Evolutionary conservation across 495 filamentous ascomycete species (phyloP), one percentile per base, ranked within the genome.

Genomic region (Talaromyces nanjingensis): DNA sequence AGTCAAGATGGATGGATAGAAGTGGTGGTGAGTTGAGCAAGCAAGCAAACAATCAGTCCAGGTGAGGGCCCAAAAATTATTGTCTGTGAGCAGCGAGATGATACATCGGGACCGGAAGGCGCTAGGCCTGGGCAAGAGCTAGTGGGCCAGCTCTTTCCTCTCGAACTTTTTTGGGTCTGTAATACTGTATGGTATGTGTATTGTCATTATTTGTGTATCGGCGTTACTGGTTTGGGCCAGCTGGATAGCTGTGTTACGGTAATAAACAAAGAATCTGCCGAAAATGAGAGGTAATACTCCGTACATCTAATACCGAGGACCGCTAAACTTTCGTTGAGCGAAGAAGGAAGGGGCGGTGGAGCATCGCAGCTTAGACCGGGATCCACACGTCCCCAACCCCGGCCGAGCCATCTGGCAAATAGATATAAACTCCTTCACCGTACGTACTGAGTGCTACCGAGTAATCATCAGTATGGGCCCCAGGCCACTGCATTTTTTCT

Each of bases 341-440:
- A 57, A n/a, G 27, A 45, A 49, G 47, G 56, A 59, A 65, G 59
- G 62, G 39, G 59, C 65, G 59, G 55, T 52, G 68, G 42, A 69
- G 65, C 62, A 66, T 18, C 47, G n/a, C 34, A 39, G 34, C 34
- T 39, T 39, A 39, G 34, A 14, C 34, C 34, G 20, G 24, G 54
- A 31, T 31, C 54, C 54, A 57, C 54, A 22, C 34, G 14, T 63
- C 45, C 47, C 47, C 37, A 49, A 34, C 54, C 61, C 18, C 22
- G 24, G 16, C 54, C 6, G 20, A 9, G 9, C 8, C 33, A 3
- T 9, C 9, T 8, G 33, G 6, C 33, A 42, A 16, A 42, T 42
- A 16, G 4, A 49, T 20, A 20, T 49, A 20, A 20, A 20, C 45
- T 49, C 37, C 37, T 42, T 42, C 37, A 42, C 37, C 37, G 37